Percentiles rank a stretch among this genome's conserved stretches.
Evolutionary conservation across 352 stramenopile genomes (phyloP).

Genomic region (Pythium periplocum): DNA sequence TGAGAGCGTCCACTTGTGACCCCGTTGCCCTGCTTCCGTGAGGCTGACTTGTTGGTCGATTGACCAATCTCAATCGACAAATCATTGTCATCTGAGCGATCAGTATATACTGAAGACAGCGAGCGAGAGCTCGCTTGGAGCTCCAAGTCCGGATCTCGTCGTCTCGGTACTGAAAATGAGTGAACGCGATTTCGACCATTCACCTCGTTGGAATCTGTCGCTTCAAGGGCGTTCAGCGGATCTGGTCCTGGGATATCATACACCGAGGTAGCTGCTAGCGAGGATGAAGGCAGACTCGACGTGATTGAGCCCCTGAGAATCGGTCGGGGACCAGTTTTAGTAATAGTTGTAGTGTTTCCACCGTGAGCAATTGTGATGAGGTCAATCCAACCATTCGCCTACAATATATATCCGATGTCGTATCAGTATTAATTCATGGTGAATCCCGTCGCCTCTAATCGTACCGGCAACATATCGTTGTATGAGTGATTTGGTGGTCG

Average conservation of each 20-base stretch:
- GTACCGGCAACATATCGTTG: constrained; percentile 64
- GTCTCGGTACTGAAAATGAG: constrained; percentile 20
- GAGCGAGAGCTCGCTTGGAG: not conserved
- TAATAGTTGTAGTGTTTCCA: not conserved
- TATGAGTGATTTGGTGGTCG: constrained; percentile 73
- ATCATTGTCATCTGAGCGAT: too few species aligned
- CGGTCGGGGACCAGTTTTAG: too few species aligned
- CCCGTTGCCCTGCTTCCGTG: too few species aligned
- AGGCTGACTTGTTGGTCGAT: too few species aligned
- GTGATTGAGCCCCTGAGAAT: too few species aligned
- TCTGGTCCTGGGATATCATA: not conserved
- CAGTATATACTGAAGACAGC: not conserved
- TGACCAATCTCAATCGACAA: too few species aligned
- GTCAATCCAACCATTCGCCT: constrained; percentile 75
- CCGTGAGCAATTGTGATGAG: constrained; percentile 14
- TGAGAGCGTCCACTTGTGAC: too few species aligned
- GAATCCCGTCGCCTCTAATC: not conserved
- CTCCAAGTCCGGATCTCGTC: constrained; percentile 5
- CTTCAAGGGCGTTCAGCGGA: constrained; percentile 6
- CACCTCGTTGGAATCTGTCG: not conserved
- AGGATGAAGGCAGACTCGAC: constrained; percentile 6
- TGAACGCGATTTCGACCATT: constrained; percentile 13
- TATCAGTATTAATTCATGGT: too few species aligned
- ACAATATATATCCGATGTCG: not conserved
- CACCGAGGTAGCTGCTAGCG: too few species aligned